Evolutionary conservation across 352 stramenopile genomes (phyloP).

Genomic region (Pythium sukuiense): DNA sequence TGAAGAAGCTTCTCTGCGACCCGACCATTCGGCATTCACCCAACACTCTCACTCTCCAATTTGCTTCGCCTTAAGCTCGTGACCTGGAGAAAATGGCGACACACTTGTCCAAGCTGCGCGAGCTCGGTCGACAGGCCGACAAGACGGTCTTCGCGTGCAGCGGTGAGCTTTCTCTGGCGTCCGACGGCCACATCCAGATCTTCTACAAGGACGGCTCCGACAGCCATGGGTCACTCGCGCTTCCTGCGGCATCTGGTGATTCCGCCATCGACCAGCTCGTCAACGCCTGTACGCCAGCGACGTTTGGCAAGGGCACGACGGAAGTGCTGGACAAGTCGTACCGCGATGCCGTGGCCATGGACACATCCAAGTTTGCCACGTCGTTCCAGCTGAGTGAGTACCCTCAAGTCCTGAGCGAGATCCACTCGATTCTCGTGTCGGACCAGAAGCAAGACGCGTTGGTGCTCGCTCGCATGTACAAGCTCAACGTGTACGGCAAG

Average conservation of each 20-base stretch:
- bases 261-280: background rate
- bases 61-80: too few species aligned
- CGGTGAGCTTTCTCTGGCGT: background rate
- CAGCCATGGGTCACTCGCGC: background rate
- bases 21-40: too few species aligned
- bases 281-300: background rate
- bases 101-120: background rate
- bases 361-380: background rate
- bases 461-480: conserved; percentile 3
- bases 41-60: too few species aligned
- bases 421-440: conserved; percentile 3
- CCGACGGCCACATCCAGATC: background rate
- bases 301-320: conserved; percentile 3
- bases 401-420: conserved; percentile 6
- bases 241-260: background rate
- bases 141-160: background rate
- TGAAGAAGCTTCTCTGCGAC: too few species aligned
- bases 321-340: conserved; percentile 13
- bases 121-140: background rate
- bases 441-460: background rate
- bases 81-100: background rate
- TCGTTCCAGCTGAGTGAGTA: conserved; percentile 12
- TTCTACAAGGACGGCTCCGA: background rate
- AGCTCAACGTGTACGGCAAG: conserved; percentile 19
- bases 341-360: conserved; percentile 10